A percentile compares a stretch with the other conserved stretches of the same genome.
These are phyloP conservation scores for Candida koratica DNA, from an alignment of 805 yeast genomes.

Conservation along the genomic window DNA sequence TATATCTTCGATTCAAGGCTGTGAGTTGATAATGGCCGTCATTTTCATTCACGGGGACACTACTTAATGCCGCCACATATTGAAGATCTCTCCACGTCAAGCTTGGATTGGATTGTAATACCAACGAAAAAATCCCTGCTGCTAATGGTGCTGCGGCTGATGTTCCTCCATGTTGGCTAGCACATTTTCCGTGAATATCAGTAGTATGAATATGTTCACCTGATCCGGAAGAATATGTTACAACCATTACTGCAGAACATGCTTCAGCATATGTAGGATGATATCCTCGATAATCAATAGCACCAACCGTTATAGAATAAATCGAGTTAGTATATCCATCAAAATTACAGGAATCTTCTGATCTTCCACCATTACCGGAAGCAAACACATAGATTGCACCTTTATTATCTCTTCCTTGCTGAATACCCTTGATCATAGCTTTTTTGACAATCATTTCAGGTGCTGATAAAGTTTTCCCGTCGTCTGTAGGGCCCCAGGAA, in stretches of 20 bases:
- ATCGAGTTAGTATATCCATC: conserved; percentile 97
- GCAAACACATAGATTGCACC: conserved; percentile 95
- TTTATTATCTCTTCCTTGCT: conserved; percentile 72
- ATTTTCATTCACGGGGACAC: conserved; percentile 61
- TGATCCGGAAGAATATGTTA: conserved; percentile 88
- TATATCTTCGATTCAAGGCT: conserved; percentile 63
- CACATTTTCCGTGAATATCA: conserved; percentile 66
- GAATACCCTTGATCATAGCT: conserved; percentile 80
- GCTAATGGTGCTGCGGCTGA: conserved; percentile 99
- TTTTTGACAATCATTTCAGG: conserved; percentile 76
- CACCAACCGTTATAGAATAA: conserved; percentile 91
- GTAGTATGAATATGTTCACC: conserved; percentile 88
- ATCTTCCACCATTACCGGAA: conserved; percentile 85
- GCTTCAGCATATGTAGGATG: conserved; percentile 91
- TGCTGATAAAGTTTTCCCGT: conserved; percentile 80
- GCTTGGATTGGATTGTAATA: conserved; percentile 76
- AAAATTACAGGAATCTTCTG: conserved; percentile 87
- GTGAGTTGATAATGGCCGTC: conserved; percentile 76
- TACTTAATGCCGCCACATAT: conserved; percentile 68
- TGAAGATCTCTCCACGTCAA: conserved; percentile 96
- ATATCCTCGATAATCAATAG: conserved; percentile 78
- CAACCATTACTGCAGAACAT: conserved; percentile 92
- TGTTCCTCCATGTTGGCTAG: conserved; percentile 86
- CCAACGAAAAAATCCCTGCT: conserved; percentile 88
- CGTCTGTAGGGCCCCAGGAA: conserved; percentile 98